Conservation (phyloP, 306 rosid species). For the Dalbergia cultrata region DNA sequence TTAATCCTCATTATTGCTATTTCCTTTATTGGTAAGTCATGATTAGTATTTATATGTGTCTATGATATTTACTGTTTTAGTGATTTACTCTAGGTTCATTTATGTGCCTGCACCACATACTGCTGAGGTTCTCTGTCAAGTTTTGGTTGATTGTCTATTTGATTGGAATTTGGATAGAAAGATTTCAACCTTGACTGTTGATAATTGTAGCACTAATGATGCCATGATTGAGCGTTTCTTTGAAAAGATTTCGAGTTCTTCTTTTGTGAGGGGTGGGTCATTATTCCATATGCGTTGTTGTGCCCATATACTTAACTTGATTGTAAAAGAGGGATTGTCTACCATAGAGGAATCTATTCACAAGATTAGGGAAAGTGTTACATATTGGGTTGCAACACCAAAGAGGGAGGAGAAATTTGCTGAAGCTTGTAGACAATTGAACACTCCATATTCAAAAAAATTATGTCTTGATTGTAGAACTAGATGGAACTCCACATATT, state of each 20-base stretch:
- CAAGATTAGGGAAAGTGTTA: background rate
- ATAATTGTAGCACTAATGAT: conserved; percentile 5
- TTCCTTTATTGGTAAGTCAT: no score
- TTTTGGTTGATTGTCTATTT: background rate
- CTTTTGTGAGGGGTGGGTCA: background rate
- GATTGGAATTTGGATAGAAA: background rate
- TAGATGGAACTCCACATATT: background rate
- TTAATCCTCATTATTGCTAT: no score
- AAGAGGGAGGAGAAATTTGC: background rate
- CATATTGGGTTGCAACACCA: background rate
- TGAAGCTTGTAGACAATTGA: background rate
- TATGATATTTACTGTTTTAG: no score
- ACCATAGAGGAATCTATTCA: background rate
- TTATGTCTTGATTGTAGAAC: background rate
- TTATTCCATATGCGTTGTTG: background rate
- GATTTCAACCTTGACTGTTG: background rate
- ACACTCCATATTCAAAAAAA: background rate
- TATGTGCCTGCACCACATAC: conserved; percentile 7
- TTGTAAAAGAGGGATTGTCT: background rate
- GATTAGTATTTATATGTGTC: no score
- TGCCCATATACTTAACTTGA: background rate
- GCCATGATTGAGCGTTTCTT: background rate
- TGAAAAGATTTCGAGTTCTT: no score
- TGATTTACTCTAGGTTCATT: background rate
- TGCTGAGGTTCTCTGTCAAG: background rate